These are phyloP conservation scores for Blastobotrys parvus DNA, from an alignment of 805 yeast species.

Conservation along the genomic window DNA sequence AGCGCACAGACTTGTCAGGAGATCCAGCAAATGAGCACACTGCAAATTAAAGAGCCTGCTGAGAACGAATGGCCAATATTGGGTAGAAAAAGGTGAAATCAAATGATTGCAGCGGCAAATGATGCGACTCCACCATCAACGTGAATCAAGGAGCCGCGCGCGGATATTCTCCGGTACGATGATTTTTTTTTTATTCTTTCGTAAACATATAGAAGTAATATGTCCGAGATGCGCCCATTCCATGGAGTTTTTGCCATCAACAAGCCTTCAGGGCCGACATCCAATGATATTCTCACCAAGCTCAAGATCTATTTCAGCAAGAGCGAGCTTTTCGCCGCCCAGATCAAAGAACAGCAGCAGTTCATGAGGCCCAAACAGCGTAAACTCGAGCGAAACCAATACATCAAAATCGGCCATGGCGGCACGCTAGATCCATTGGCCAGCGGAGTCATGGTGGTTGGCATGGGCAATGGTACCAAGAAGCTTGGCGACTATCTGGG, in stretches of 20 bases:
- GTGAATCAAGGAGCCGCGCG: no score
- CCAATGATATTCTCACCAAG: slow-evolving; percentile 62
- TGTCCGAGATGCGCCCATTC: no score
- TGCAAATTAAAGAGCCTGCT: no score
- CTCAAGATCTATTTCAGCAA: slow-evolving; percentile 56
- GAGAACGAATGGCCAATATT: no score
- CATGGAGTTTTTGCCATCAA: slow-evolving; percentile 89
- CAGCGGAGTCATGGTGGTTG: slow-evolving; percentile 83
- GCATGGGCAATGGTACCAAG: slow-evolving; percentile 91
- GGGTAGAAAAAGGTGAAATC: no score
- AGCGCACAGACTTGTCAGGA: no score
- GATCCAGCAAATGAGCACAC: no score
- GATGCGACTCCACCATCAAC: no score
- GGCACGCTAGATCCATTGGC: slow-evolving; percentile 96
- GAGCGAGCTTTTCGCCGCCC: slow-evolving; percentile 41
- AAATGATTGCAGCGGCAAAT: no score
- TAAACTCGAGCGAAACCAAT: slow-evolving; percentile 45
- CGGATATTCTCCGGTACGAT: no score
- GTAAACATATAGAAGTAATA: no score
- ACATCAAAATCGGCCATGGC: slow-evolving; percentile 94
- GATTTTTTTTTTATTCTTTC: no score
- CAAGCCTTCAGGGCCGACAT: slow-evolving; percentile 80
- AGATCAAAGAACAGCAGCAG: slow-evolving; percentile 20
- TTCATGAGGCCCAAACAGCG: slow-evolving; percentile 26
- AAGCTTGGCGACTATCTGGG: slow-evolving; percentile 60